Evolutionary conservation across 2,329 filamentous ascomycete genomes (phyloP).

Genomic region (Metarhizium robertsii): DNA sequence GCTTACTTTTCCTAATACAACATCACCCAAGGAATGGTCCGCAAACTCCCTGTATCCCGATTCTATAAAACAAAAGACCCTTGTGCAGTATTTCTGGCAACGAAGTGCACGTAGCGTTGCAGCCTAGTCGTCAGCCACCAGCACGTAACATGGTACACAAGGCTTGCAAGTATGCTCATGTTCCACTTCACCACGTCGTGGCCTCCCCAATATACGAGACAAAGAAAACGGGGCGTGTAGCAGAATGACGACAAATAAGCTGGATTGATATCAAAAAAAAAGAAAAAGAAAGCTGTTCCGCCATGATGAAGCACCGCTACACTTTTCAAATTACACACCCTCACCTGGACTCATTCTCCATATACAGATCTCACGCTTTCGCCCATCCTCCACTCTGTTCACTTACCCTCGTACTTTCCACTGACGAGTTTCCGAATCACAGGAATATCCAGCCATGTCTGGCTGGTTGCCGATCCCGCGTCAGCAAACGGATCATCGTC

Average conservation of each 20-base stretch:
- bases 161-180: too few relatives aligned
- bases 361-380: not conserved
- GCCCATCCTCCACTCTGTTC: not conserved
- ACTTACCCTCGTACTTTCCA: slow-evolving; percentile 61
- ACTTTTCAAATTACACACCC: not conserved
- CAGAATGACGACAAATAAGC: not conserved
- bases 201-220: not conserved
- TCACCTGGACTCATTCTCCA: not conserved
- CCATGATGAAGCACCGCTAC: slow-evolving; percentile 1
- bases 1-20: too few relatives aligned
- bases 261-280: slow-evolving; percentile 3
- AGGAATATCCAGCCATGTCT: slow-evolving; percentile 58
- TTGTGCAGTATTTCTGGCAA: too few relatives aligned
- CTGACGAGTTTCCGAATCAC: slow-evolving; percentile 58
- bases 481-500: slow-evolving; percentile 63
- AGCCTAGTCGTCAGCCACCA: too few relatives aligned
- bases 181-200: too few relatives aligned
- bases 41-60: too few relatives aligned
- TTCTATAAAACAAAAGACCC: too few relatives aligned
- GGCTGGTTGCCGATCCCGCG: slow-evolving; percentile 18
- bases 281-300: not conserved
- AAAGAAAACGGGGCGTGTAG: not conserved
- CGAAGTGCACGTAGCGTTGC: too few relatives aligned
- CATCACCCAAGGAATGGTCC: too few relatives aligned
- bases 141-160: too few relatives aligned